Base-by-base conservation (phyloP, 1,139 yeast species). In the Yamadazyma membranifaciens region DNA sequence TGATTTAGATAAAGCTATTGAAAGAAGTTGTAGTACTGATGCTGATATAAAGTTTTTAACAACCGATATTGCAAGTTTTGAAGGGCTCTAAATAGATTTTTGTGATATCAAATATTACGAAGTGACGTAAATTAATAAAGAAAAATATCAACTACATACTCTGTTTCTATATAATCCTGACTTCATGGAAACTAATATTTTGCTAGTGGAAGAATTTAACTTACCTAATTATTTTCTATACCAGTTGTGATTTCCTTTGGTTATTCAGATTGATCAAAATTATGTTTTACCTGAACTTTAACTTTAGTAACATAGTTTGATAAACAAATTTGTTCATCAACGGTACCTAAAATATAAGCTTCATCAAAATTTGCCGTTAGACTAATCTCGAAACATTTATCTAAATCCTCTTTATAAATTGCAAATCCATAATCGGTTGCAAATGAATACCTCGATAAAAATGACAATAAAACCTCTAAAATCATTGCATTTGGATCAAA, bases 401-500 rank as follows among this genome's bases (percentile, higher is more conserved):
- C 22, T 10, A 43, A 29, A 26, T 40, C 38, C 14, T 31, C 33
- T 12, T 13, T 12, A 16, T 15, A 33, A 12, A 42, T 41, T 9
- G 35, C 38, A 12, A 44, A 44, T 9, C 46, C 46, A 34, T 33
- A 33, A 27, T 36, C 38, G 10, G 45, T 43, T 4, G 17, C 41
- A 22, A 33, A 37, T 9, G 20, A 6, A 28, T 27, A 27, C 7
- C 37, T 26, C 10, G 27, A 9, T n/a, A 41, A 9, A 17, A 39
- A 32, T 2, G 35, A 9, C 10, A 39, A 3, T 13, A 43, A 25
- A 9, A 38, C 33, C 7, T 41, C 46, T 5, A 34, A 14, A 15
- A 24, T 22, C 37, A 41, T 32, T 4, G 24, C 12, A 7, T 27
- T 30, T 6, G 39, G 40, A 10, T 36, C 32, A 24, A 22, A 42